phyloP scores from a whole-genome alignment of 495 filamentous ascomycete species.

The Hyphodiscus hymeniophilus region DNA sequence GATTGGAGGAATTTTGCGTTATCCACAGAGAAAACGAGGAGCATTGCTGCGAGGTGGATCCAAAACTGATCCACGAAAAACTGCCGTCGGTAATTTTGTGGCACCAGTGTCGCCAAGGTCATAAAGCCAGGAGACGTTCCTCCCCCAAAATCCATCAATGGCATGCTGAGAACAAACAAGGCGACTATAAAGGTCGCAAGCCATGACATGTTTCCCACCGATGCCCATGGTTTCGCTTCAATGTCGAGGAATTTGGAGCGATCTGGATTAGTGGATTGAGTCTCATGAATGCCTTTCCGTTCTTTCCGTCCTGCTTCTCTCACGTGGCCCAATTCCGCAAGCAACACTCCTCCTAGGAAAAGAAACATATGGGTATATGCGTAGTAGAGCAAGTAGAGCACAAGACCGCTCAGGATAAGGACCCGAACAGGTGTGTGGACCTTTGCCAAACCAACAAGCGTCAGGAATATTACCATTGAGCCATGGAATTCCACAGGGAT shows the following conservation, averaged over 20 bases:
- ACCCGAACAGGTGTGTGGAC: slow-evolving; percentile 37
- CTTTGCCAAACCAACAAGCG: slow-evolving; percentile 44
- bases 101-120: slow-evolving; percentile 10
- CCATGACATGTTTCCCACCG: not conserved
- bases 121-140: slow-evolving; percentile 25
- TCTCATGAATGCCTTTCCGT: slow-evolving; percentile 23
- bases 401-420: slow-evolving; percentile 31
- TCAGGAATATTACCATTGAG: slow-evolving; percentile 55
- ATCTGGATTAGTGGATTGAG: slow-evolving; percentile 31
- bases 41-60: slow-evolving; percentile 42
- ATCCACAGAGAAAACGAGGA: slow-evolving; percentile 46
- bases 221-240: not conserved
- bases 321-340: slow-evolving; percentile 48
- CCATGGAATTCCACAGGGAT: slow-evolving; percentile 60
- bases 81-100: slow-evolving; percentile 20
- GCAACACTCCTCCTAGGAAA: slow-evolving; percentile 48
- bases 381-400: slow-evolving; percentile 46
- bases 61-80: slow-evolving; percentile 38
- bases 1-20: slow-evolving; percentile 40
- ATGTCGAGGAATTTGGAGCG: slow-evolving; percentile 17
- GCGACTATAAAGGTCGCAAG: not conserved
- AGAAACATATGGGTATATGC: slow-evolving; percentile 40
- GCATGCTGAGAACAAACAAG: slow-evolving; percentile 10
- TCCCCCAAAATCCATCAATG: slow-evolving; percentile 20
- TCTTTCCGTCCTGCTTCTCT: slow-evolving; percentile 36